These are phyloP conservation scores for Ophiostoma ulmi DNA, from an alignment of 2,329 filamentous ascomycete genomes.

Conservation along the genomic window DNA sequence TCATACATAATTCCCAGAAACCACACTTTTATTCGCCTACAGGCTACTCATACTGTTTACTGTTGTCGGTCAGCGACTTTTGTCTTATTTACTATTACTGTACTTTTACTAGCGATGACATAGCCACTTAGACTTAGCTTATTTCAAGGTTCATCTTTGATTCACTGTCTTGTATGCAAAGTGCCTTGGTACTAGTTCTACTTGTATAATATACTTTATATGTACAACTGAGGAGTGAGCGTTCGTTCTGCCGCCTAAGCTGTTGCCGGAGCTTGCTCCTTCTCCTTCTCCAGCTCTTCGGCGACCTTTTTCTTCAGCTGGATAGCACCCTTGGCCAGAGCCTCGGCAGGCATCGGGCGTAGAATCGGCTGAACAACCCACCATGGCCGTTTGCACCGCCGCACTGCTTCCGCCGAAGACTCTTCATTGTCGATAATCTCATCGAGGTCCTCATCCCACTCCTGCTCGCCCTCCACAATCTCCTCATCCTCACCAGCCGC, in stretches of 20 bases:
- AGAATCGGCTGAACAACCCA: constrained; percentile 89
- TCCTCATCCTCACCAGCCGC: constrained; percentile 64
- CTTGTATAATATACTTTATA: background rate
- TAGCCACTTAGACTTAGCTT: background rate
- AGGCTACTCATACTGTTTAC: background rate
- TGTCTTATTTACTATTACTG: background rate
- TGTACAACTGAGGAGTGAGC: background rate
- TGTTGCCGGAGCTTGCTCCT: constrained; percentile 21
- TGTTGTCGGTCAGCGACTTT: background rate
- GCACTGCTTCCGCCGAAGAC: constrained; percentile 63
- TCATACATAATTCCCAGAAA: background rate
- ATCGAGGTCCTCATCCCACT: constrained; percentile 30
- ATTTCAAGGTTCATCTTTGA: background rate
- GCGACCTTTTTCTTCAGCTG: constrained; percentile 65
- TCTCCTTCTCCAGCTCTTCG: constrained; percentile 45
- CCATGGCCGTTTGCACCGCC: constrained; percentile 72
- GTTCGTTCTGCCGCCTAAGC: background rate
- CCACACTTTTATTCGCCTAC: background rate
- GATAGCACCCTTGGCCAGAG: constrained; percentile 73
- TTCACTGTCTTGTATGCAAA: background rate
- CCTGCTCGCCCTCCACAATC: constrained; percentile 41
- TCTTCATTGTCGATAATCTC: constrained; percentile 40
- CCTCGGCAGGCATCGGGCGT: constrained; percentile 80
- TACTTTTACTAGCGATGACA: background rate
- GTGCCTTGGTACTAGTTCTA: background rate